A percentile compares a stretch with the other conserved stretches of the same genome.
These are phyloP conservation scores for Suhomyces emberorum DNA, from an alignment of 805 yeast species.

Conservation along the genomic window DNA sequence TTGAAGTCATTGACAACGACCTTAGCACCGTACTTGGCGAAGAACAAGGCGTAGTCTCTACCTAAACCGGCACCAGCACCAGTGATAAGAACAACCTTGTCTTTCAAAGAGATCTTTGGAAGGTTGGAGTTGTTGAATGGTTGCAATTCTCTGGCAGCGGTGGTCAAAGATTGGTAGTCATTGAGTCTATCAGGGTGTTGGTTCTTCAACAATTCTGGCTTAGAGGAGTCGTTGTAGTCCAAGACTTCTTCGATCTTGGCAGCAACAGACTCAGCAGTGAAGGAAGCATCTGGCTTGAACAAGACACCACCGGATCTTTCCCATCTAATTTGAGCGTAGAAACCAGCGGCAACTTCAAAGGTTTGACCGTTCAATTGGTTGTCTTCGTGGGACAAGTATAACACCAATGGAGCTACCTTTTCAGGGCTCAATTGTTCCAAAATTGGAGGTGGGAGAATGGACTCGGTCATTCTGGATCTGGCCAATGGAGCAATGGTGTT, in stretches of 20 bases:
- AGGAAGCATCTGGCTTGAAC: conserved; percentile 71
- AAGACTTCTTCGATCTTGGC: conserved; percentile 60
- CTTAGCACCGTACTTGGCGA: conserved; percentile 90
- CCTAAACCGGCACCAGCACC: conserved; percentile 98
- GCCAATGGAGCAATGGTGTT: conserved; percentile 94
- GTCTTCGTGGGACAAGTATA: conserved; percentile 69
- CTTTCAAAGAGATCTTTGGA: conserved; percentile 57
- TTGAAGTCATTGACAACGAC: conserved; percentile 89
- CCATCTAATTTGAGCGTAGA: conserved; percentile 90
- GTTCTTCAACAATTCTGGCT: conserved; percentile 45
- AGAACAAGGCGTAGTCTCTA: conserved; percentile 77
- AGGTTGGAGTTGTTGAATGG: conserved; percentile 44
- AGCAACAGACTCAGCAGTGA: conserved; percentile 84
- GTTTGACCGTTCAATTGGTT: conserved; percentile 65
- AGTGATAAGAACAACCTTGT: conserved; percentile 84
- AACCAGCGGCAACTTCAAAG: conserved; percentile 94
- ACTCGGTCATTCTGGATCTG: conserved; percentile 94
- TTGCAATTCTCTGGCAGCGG: conserved; percentile 49
- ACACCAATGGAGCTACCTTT: conserved; percentile 87
- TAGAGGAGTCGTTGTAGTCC: conserved; percentile 57
- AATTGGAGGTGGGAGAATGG: conserved; percentile 79
- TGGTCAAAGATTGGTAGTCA: conserved; percentile 63
- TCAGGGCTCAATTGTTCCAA: conserved; percentile 80
- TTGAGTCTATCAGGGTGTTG: conserved; percentile 71
- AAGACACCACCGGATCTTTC: conserved; percentile 85